A percentile compares a stretch with the other conserved stretches of the same genome.
These are phyloP conservation scores for Amanita jacksonii DNA, from an alignment of 768 basidiomycete species.

Conservation along the genomic window DNA sequence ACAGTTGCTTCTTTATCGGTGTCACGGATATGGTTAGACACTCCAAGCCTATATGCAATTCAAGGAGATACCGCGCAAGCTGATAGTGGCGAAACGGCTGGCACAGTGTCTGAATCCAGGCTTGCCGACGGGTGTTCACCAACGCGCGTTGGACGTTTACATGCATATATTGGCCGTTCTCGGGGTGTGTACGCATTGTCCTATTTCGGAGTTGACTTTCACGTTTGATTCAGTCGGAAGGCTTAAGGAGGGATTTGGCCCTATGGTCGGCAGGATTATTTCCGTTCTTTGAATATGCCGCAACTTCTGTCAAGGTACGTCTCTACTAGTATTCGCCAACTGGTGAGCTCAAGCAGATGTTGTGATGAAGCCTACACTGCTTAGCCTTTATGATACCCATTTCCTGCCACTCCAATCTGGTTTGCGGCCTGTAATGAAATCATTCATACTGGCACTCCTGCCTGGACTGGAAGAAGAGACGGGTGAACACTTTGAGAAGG, in stretches of 20 bases:
- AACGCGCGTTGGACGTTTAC: conserved; percentile 93
- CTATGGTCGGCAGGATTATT: conserved; percentile 96
- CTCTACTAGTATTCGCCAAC: background rate
- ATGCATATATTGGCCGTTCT: conserved; percentile 84
- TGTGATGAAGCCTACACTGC: conserved; percentile 59
- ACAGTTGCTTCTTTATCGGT: conserved; percentile 4
- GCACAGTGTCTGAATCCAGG: conserved; percentile 98
- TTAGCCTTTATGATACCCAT: conserved; percentile 88
- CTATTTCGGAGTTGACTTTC: conserved; percentile 2
- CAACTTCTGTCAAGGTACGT: conserved; percentile 91
- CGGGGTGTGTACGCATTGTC: conserved; percentile 49
- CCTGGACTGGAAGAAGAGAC: conserved; percentile 98
- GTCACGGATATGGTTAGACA: conserved; percentile 39
- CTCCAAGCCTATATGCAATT: conserved; percentile 91
- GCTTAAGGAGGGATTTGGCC: conserved; percentile 74
- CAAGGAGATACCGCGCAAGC: conserved; percentile 91
- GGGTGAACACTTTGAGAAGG: conserved; percentile 94
- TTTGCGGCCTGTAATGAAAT: conserved; percentile 87
- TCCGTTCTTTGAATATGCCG: conserved; percentile 97
- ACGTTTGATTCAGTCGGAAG: conserved; percentile 56
- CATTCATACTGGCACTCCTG: conserved; percentile 85
- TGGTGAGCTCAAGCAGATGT: background rate
- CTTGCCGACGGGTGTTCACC: conserved; percentile 92
- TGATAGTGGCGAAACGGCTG: conserved; percentile 89
- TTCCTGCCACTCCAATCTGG: conserved; percentile 79